Percentiles rank a stretch among this genome's conserved stretches.
These are phyloP conservation scores for Pseudozyma sp. DNA, from an alignment of 1,284 basidiomycete species.

Conservation along the genomic window DNA sequence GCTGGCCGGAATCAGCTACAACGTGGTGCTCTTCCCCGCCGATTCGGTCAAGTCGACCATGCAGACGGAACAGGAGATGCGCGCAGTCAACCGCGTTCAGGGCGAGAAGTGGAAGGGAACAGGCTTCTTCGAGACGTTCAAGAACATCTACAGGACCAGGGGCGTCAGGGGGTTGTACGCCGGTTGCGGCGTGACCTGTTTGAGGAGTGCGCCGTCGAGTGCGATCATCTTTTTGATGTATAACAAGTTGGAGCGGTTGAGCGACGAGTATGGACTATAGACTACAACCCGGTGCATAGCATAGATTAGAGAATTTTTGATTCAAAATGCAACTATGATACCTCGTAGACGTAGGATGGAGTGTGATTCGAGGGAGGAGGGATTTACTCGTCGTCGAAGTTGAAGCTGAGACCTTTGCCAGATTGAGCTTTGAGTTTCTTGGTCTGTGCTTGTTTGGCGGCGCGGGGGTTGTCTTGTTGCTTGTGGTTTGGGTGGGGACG, in stretches of 20 bases:
- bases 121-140: constrained; percentile 79
- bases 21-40: constrained; percentile 73
- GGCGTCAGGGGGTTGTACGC: constrained; percentile 90
- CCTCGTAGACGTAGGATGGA: not conserved
- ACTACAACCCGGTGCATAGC: too few relatives aligned
- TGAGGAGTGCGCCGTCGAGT: constrained; percentile 79
- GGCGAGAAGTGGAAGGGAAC: constrained; percentile 70
- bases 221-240: constrained; percentile 60
- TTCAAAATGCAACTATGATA: too few relatives aligned
- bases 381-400: constrained; percentile 31
- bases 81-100: constrained; percentile 52
- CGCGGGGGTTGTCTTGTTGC: constrained; percentile 9
- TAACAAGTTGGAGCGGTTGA: constrained; percentile 61
- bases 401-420: constrained; percentile 51
- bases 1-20: constrained; percentile 86
- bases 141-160: constrained; percentile 79
- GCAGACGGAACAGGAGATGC: constrained; percentile 91
- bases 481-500: not conserved
- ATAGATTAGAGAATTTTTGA: too few relatives aligned
- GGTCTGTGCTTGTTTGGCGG: constrained; percentile 15
- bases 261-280: constrained; percentile 49
- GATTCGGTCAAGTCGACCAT: constrained; percentile 95
- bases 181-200: constrained; percentile 90
- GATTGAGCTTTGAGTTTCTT: constrained; percentile 29
- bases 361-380: too few relatives aligned